A percentile compares a stretch with the other conserved stretches of the same genome.
Evolutionary conservation across 2,329 filamentous ascomycete species (phyloP).

Genomic region (Trichoderma pleuroti): DNA sequence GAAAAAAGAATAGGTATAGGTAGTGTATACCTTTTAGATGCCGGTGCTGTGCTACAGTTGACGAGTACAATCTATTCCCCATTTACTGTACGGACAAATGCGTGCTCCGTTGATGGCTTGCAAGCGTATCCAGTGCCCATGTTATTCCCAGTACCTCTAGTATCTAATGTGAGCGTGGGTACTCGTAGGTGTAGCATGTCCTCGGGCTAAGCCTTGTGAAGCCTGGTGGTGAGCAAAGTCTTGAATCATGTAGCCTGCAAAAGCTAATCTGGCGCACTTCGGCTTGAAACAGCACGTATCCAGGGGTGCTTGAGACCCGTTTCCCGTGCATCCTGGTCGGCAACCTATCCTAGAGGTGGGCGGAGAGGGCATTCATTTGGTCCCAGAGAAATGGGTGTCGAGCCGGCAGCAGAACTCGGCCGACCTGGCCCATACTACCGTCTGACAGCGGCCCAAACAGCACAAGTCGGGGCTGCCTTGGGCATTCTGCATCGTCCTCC

Average conservation of each 20-base stretch:
- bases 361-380: background rate
- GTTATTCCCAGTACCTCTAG: background rate
- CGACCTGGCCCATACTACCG: background rate
- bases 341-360: background rate
- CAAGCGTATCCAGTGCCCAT: background rate
- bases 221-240: background rate
- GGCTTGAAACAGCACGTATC: conserved; percentile 14
- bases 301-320: conserved; percentile 9
- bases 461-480: background rate
- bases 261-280: conserved; percentile 14
- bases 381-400: background rate
- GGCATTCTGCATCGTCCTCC: background rate
- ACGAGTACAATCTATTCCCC: background rate
- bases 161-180: background rate
- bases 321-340: background rate
- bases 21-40: background rate
- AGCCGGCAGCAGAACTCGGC: background rate
- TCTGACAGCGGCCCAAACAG: background rate
- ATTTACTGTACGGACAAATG: background rate
- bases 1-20: background rate
- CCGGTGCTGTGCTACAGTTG: background rate
- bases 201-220: conserved; percentile 15
- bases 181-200: background rate
- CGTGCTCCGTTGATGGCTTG: background rate
- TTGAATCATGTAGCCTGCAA: conserved; percentile 15